phyloP scores from a whole-genome alignment of 192 early-diverging fungal species.

The Coemansia sp. region DNA sequence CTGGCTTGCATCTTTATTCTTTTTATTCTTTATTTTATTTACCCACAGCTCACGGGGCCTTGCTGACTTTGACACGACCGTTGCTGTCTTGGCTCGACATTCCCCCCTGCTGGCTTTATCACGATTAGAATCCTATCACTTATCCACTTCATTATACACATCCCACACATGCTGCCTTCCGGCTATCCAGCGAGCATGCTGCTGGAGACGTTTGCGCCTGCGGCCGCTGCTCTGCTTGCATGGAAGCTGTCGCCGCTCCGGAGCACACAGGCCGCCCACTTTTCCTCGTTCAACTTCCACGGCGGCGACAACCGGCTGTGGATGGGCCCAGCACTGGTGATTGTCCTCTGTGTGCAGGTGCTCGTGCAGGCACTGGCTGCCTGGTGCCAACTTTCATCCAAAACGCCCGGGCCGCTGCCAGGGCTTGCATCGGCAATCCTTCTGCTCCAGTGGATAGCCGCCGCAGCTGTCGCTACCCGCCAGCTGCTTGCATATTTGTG shows the following conservation, averaged over 20 bases:
- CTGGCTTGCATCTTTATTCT: no score
- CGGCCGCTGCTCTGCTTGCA: background rate
- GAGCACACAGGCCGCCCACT: no score
- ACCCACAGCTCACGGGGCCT: no score
- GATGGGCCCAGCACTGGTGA: constrained; percentile 23
- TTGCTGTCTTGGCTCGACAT: no score
- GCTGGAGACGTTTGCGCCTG: background rate
- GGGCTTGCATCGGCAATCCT: background rate
- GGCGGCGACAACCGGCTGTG: constrained; percentile 27
- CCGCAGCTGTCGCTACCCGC: background rate
- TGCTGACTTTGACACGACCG: no score
- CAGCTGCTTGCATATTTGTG: background rate
- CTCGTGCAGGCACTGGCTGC: constrained; percentile 1
- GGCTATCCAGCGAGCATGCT: no score
- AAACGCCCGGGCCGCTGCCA: background rate
- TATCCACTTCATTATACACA: no score
- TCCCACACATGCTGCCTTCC: no score
- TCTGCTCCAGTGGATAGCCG: background rate
- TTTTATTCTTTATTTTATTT: no score
- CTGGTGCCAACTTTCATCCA: background rate
- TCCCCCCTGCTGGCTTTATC: no score
- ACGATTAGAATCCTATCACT: no score
- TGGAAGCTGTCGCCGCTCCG: background rate
- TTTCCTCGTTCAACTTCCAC: background rate
- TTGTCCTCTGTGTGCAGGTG: constrained; percentile 1